Percentiles rank a stretch among this genome's conserved stretches.
Conservation (phyloP, 129 eudicot species). For the Solidago caesia region DNA sequence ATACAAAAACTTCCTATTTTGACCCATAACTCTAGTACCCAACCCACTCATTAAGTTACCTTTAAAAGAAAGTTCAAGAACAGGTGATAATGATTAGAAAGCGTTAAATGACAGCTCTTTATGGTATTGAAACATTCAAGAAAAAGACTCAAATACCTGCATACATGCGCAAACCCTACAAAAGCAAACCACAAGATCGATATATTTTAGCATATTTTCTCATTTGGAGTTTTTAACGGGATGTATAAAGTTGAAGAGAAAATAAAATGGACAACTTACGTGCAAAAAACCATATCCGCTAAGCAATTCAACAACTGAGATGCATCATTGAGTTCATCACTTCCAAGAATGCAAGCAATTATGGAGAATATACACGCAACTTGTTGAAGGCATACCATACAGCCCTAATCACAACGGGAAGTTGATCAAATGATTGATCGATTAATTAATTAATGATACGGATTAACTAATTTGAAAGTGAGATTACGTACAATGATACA, state of each 20-base stretch:
- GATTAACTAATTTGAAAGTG: background rate
- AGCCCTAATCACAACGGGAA: constrained; percentile 48
- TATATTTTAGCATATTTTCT: background rate
- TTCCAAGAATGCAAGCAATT: constrained; percentile 73
- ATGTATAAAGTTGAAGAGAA: background rate
- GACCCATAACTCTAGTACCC: too few species aligned
- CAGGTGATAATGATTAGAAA: background rate
- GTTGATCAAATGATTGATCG: constrained; percentile 7
- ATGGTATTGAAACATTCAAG: background rate
- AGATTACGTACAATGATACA: constrained; percentile 69
- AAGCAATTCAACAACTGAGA: constrained; percentile 70
- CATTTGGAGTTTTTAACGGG: background rate
- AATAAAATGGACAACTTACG: constrained; percentile 46
- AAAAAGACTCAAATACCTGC: constrained; percentile 57
- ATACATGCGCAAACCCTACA: constrained; percentile 89
- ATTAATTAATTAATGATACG: background rate
- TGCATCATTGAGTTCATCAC: constrained; percentile 73
- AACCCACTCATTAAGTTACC: background rate
- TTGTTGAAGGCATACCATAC: constrained; percentile 95
- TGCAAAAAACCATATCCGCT: constrained; percentile 81
- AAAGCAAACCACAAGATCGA: constrained; percentile 26
- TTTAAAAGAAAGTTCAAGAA: background rate
- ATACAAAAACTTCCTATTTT: too few species aligned
- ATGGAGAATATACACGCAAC: constrained; percentile 80
- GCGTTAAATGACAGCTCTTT: background rate